These are phyloP conservation scores for Phytophthora macrochlamydospora DNA, from an alignment of 352 stramenopile genomes.

Conservation along the genomic window DNA sequence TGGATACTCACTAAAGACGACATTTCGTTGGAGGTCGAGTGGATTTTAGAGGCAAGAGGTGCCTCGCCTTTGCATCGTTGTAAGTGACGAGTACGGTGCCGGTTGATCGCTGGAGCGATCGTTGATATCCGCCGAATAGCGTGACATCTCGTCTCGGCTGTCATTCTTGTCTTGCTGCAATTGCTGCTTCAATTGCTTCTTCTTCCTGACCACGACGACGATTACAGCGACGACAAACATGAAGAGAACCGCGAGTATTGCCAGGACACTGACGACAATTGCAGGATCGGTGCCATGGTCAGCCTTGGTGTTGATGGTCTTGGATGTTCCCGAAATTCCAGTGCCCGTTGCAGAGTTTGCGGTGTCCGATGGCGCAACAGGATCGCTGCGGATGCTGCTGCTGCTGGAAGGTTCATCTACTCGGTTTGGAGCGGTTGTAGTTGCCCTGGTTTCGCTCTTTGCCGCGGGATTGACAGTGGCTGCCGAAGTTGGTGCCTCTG, in stretches of 20 bases:
- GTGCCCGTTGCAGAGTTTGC: background rate
- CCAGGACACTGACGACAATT: conserved; percentile 22
- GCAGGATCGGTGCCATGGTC: background rate
- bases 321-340: conserved; percentile 3
- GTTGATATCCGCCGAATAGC: conserved; percentile 19
- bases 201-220: conserved; percentile 27
- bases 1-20: too few species aligned
- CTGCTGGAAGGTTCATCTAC: background rate
- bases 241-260: conserved; percentile 20
- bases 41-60: conserved; percentile 7
- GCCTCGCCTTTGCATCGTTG: conserved; percentile 9
- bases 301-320: background rate
- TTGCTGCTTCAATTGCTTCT: conserved; percentile 20
- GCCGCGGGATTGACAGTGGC: background rate
- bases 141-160: background rate
- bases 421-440: background rate
- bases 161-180: conserved; percentile 21
- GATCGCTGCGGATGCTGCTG: background rate
- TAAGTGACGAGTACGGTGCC: conserved; percentile 1
- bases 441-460: background rate
- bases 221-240: conserved; percentile 13
- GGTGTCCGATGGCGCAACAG: background rate
- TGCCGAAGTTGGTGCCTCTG: background rate
- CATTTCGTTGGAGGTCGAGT: too few species aligned
- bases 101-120: conserved; percentile 5